These are phyloP conservation scores for Ceriops decandra DNA, from an alignment of 345 rosid species.

Conservation along the genomic window DNA sequence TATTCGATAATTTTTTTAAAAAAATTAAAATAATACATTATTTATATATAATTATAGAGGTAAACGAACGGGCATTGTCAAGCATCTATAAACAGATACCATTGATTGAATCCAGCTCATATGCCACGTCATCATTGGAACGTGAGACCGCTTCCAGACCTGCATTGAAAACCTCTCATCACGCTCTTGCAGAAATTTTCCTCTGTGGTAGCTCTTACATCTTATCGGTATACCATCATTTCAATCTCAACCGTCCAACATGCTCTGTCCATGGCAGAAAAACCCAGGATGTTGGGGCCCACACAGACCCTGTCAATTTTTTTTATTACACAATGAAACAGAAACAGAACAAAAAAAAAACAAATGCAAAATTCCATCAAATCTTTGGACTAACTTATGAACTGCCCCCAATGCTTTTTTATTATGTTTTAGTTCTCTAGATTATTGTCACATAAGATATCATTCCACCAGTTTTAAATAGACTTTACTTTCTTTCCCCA, in stretches of 20 bases:
- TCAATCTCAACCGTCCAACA: conserved; percentile 14
- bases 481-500: conserved; percentile 12
- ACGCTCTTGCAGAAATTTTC: neutral
- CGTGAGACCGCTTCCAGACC: neutral
- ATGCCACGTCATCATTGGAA: conserved; percentile 16
- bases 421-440: too few species aligned
- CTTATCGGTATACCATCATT: neutral
- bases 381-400: too few species aligned
- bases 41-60: neutral
- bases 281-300: neutral
- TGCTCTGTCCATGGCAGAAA: neutral
- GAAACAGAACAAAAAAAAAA: too few species aligned
- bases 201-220: conserved; percentile 1
- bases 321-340: too few species aligned
- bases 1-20: too few species aligned
- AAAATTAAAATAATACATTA: too few species aligned
- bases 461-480: conserved; percentile 2
- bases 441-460: too few species aligned
- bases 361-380: too few species aligned
- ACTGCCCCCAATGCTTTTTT: too few species aligned
- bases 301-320: too few species aligned
- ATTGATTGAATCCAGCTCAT: conserved; percentile 4
- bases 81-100: conserved; percentile 3
- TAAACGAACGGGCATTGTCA: neutral
- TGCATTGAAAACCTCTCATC: neutral